These are phyloP conservation scores for Phytomonas serpens DNA, from an alignment of 208 protist genomes.

Conservation along the genomic window DNA sequence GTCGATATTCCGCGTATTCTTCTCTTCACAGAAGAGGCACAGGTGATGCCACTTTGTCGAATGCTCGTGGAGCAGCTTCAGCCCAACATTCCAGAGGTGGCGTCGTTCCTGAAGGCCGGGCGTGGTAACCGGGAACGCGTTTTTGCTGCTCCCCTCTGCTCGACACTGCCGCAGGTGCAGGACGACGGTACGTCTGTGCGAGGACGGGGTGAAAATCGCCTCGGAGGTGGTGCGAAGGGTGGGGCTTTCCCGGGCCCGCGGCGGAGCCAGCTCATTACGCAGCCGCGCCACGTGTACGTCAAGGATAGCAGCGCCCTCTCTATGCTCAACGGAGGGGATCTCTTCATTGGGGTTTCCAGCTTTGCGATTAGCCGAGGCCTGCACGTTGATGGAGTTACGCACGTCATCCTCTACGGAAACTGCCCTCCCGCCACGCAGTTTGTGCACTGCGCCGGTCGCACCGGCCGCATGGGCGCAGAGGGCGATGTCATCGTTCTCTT, in stretches of 20 bases:
- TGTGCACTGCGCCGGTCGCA: constrained; percentile 84
- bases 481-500: constrained; percentile 77
- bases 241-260: constrained; percentile 21
- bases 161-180: not conserved
- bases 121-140: not conserved
- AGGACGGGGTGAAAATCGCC: not conserved
- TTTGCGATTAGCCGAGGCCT: constrained; percentile 66
- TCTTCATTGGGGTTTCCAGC: constrained; percentile 61
- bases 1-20: constrained; percentile 50
- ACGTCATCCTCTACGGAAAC: constrained; percentile 75
- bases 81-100: not conserved
- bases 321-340: constrained; percentile 43
- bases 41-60: not conserved
- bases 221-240: constrained; percentile 2
- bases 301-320: constrained; percentile 62
- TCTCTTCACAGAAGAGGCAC: constrained; percentile 42
- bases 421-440: constrained; percentile 53
- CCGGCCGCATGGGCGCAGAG: constrained; percentile 73
- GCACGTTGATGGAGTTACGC: constrained; percentile 72
- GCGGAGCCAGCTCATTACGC: constrained; percentile 27
- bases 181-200: not conserved
- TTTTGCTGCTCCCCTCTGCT: not conserved
- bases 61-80: not conserved
- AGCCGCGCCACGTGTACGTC: constrained; percentile 60
- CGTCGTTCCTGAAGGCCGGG: not conserved